These are phyloP conservation scores for Cavenderia fasciculata DNA, from an alignment of 78 protist genomes.

Conservation along the genomic window DNA sequence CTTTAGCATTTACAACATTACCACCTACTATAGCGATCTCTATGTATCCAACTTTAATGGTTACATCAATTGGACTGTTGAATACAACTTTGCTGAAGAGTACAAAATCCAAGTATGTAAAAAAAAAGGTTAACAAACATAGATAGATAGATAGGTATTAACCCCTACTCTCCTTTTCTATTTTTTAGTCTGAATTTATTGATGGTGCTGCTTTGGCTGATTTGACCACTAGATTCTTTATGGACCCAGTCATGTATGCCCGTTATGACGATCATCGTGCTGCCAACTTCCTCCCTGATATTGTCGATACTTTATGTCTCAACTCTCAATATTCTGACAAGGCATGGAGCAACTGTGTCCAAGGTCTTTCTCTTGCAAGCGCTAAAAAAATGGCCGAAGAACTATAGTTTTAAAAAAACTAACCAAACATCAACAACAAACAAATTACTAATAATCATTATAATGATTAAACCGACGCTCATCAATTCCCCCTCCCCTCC, in stretches of 20 bases:
- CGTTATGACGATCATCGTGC: slow-evolving; percentile 5
- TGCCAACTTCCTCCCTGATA: neutral
- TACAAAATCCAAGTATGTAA: neutral
- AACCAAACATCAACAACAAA: no score
- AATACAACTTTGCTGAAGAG: neutral
- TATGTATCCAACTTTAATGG: slow-evolving; percentile 30
- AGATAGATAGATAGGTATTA: neutral
- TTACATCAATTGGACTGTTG: slow-evolving; percentile 5
- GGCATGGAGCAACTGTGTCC: no score
- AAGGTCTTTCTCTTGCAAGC: no score
- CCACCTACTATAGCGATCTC: slow-evolving; percentile 27
- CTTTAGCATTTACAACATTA: neutral
- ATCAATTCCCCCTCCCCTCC: no score
- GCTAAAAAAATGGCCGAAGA: no score
- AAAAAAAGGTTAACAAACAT: neutral
- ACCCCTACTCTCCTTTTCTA: neutral
- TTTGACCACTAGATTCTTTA: neutral
- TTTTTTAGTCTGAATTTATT: neutral
- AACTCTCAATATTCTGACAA: no score
- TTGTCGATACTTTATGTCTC: neutral
- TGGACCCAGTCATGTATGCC: neutral
- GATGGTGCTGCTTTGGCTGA: slow-evolving; percentile 3
- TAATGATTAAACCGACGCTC: no score
- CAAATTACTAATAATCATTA: no score
- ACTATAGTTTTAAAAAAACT: no score